Base-by-base conservation (phyloP, 169 alveolate genomes). In the Plasmodium relictum region DNA sequence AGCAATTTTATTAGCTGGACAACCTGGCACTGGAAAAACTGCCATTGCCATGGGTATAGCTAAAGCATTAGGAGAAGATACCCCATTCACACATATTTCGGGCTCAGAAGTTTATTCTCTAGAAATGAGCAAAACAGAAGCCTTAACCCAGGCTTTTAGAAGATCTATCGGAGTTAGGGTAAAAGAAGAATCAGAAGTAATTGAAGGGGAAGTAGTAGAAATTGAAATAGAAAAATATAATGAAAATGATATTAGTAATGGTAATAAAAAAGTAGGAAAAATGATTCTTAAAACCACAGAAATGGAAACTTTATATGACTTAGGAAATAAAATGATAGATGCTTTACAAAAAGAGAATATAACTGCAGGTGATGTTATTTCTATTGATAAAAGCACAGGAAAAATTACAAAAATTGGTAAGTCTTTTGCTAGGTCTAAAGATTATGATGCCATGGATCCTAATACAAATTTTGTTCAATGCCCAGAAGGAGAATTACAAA, bases 1-100 rank as follows among this genome's bases (percentile, higher is more conserved):
- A 88, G 99, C 99, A 45, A 97, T 99, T 58, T 96, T 99, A 52
- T 95, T 99, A 59, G 99, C 99, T 7, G 99, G 99, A 2, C 99
- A 98, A 88, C 99, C 99, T 69, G 99, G 99, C 12, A 97, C 98
- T 31, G 99, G 99, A 54, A 98, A 98, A 90, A 98, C 99, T 48
- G 99, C 99, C 22, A 97, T 98, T 42, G 99, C 99, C 18, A 98
- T 98, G 99, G 99, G 99, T 71, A 97, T 99, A 93, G 99, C 99
- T 14, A 98, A 98, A 94, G 98, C 99, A 18, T 93, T 97, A 16
- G 99, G 99, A 39, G 98, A 95, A 26, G 97, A 97, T 74, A 97
- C 99, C 24, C 99, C 99, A 26, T 99, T 99, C 95, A 98, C 99
- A 8, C 98, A 97, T 92, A 94, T 99, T 69, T 98, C 99, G 54